A percentile compares a stretch with the other conserved stretches of the same genome.
Evolutionary conservation across 768 basidiomycete genomes (phyloP).

Genomic region (Hygrocybe coccinea): DNA sequence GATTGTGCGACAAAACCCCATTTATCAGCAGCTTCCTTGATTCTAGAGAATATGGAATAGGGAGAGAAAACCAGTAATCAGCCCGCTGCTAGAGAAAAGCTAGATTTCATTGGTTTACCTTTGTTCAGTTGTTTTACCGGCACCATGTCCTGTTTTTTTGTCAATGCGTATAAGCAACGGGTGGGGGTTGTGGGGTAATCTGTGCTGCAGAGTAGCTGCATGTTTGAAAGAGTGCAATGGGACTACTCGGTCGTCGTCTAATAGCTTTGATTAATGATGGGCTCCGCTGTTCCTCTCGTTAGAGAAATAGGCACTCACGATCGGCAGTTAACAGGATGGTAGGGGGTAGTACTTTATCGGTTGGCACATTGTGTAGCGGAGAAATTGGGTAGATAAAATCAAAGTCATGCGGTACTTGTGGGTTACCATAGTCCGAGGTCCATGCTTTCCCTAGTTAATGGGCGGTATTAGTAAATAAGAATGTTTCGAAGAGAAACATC

Average conservation of each 20-base stretch:
- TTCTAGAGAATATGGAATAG: conserved; percentile 39
- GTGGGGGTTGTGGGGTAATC: conserved; percentile 57
- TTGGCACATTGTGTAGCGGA: conserved; percentile 74
- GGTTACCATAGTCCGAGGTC: conserved; percentile 75
- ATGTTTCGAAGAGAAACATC: conserved; percentile 2
- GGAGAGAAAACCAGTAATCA: background rate
- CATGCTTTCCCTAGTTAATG: conserved; percentile 56
- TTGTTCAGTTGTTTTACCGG: conserved; percentile 72
- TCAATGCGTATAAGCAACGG: conserved; percentile 75
- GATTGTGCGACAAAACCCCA: conserved; percentile 72
- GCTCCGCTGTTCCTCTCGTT: background rate
- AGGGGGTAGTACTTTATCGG: conserved; percentile 57
- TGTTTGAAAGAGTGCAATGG: conserved; percentile 83
- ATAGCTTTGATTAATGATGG: background rate
- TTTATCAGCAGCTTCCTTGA: conserved; percentile 72
- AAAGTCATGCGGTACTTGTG: conserved; percentile 70
- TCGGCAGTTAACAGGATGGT: conserved; percentile 77
- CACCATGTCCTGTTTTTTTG: conserved; percentile 76
- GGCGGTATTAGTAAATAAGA: conserved; percentile 8
- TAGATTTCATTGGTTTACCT: conserved; percentile 37
- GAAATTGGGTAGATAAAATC: conserved; percentile 81
- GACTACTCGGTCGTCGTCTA: conserved; percentile 84
- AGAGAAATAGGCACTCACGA: conserved; percentile 43
- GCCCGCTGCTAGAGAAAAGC: background rate
- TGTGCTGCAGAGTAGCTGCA: conserved; percentile 71